Evolutionary conservation across 768 basidiomycete genomes (phyloP).

Genomic region (Obba rivulosa): DNA sequence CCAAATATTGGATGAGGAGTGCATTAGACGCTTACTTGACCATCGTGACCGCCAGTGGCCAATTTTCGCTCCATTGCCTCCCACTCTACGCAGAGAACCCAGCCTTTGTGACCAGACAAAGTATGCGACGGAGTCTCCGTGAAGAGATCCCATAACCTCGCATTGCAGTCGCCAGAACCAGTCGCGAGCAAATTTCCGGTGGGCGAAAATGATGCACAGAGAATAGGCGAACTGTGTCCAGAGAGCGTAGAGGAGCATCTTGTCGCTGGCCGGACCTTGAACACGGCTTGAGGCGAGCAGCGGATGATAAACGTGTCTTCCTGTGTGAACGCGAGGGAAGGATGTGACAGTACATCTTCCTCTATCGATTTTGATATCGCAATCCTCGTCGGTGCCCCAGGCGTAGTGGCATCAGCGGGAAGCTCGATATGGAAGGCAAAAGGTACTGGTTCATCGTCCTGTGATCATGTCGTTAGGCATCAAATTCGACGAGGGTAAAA

Average conservation of each 20-base stretch:
- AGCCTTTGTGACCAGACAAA: slow-evolving; percentile 85
- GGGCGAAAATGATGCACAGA: slow-evolving; percentile 94
- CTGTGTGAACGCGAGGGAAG: slow-evolving; percentile 65
- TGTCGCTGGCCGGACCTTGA: slow-evolving; percentile 89
- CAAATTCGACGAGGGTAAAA: not conserved
- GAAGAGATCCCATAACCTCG: slow-evolving; percentile 89
- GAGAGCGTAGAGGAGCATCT: slow-evolving; percentile 90
- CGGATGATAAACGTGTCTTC: slow-evolving; percentile 87
- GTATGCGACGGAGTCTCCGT: slow-evolving; percentile 90
- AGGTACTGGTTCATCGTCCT: slow-evolving; percentile 88
- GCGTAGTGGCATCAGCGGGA: slow-evolving; percentile 46
- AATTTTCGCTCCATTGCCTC: slow-evolving; percentile 87
- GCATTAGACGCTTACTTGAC: slow-evolving; percentile 64
- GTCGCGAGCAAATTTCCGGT: slow-evolving; percentile 90
- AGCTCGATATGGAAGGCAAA: slow-evolving; percentile 85
- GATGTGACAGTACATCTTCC: slow-evolving; percentile 69
- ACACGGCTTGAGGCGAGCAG: slow-evolving; percentile 95
- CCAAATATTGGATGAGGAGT: not conserved
- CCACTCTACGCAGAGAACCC: slow-evolving; percentile 98
- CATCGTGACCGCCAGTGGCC: slow-evolving; percentile 93
- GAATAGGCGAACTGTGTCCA: slow-evolving; percentile 87
- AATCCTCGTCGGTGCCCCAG: slow-evolving; percentile 66
- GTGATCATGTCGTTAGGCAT: slow-evolving; percentile 1
- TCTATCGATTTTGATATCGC: slow-evolving; percentile 83
- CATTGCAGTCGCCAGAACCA: slow-evolving; percentile 91